Conservation (phyloP, 306 rosid species). For the Rosa lucieae region DNA sequence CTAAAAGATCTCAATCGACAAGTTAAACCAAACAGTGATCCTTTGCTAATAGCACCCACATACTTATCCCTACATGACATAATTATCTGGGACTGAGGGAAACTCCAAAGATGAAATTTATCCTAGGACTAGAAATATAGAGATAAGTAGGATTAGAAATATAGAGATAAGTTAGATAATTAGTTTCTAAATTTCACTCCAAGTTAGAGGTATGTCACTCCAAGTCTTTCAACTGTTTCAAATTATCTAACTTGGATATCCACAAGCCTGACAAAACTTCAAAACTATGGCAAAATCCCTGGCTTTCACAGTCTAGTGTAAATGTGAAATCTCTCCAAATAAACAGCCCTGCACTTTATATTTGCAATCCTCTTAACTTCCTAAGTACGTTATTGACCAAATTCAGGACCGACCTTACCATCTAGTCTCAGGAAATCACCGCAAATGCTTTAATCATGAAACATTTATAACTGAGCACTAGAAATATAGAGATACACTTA, state of each 20-base stretch:
- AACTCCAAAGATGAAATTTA: background rate
- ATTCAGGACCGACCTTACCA: background rate
- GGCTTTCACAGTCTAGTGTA: background rate
- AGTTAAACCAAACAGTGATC: background rate
- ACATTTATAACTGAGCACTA: background rate
- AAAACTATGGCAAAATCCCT: background rate
- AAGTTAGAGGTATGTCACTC: background rate
- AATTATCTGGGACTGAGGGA: background rate
- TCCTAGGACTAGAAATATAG: too few species aligned
- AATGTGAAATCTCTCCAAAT: background rate
- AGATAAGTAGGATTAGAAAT: too few species aligned
- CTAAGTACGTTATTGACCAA: background rate
- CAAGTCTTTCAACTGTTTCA: background rate
- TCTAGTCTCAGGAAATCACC: constrained; percentile 3
- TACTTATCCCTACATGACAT: background rate
- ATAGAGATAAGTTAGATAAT: too few species aligned
- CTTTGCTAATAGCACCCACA: background rate
- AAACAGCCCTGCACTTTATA: background rate
- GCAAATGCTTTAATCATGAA: background rate
- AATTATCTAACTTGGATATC: background rate
- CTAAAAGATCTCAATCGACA: background rate
- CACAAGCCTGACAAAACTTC: background rate
- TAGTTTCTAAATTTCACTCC: too few species aligned
- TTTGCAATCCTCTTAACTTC: background rate
- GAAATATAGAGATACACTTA: background rate